phyloP scores from a whole-genome alignment of 176 grass and related monocot species.

The Areca catechu region DNA sequence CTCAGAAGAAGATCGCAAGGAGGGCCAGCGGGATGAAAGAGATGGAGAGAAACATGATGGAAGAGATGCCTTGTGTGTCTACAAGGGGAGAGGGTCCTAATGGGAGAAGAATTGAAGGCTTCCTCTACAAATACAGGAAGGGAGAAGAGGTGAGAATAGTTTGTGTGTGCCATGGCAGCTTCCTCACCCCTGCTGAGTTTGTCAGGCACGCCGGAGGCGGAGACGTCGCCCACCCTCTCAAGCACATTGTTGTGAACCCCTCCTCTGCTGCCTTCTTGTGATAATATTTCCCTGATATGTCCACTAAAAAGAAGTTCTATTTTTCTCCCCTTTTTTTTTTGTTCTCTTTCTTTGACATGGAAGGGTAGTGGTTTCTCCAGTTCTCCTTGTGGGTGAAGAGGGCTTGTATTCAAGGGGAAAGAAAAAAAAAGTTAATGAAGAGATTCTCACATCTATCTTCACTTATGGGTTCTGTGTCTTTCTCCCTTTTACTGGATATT shows the following conservation, averaged over 20 bases:
- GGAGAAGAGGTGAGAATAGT: constrained; percentile 80
- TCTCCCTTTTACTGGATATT: too few species aligned
- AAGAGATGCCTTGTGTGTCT: constrained; percentile 92
- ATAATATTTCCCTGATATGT: not conserved
- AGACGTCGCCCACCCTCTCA: constrained; percentile 72
- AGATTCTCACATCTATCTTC: too few species aligned
- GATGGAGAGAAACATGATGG: constrained; percentile 59
- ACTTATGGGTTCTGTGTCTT: too few species aligned
- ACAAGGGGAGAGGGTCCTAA: constrained; percentile 49
- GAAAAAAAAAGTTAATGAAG: too few species aligned
- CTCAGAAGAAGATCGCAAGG: too few species aligned
- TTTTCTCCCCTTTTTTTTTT: too few species aligned
- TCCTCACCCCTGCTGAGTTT: constrained; percentile 82
- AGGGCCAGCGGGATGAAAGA: constrained; percentile 10
- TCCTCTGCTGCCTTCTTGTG: constrained; percentile 40
- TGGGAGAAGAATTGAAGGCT: constrained; percentile 58
- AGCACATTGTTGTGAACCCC: constrained; percentile 62
- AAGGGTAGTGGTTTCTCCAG: too few species aligned
- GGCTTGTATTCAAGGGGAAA: too few species aligned
- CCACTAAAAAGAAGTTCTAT: too few species aligned
- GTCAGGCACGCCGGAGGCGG: constrained; percentile 77
- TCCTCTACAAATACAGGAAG: constrained; percentile 85
- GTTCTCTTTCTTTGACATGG: too few species aligned
- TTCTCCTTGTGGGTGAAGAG: too few species aligned
- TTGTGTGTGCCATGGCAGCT: constrained; percentile 90